Evolutionary conservation across 768 basidiomycete genomes (phyloP).

Genomic region (Boletus bicolor): DNA sequence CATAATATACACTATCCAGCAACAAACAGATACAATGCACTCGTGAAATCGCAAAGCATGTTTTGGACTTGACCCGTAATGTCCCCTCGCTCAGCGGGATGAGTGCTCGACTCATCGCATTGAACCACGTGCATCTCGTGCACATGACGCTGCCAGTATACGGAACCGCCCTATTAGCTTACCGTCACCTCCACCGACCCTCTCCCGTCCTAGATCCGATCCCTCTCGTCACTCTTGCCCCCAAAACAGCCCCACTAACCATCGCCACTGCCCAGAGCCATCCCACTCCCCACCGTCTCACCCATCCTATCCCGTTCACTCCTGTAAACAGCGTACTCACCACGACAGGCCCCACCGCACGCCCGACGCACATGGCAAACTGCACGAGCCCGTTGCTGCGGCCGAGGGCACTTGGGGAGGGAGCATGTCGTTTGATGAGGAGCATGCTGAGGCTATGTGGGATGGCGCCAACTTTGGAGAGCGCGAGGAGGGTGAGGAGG

Average conservation of each 20-base stretch:
- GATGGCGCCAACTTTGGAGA: constrained; percentile 28
- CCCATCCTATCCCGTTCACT: constrained; percentile 14
- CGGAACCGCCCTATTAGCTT: background rate
- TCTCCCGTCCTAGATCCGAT: background rate
- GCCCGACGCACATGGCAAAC: constrained; percentile 51
- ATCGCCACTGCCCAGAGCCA: constrained; percentile 20
- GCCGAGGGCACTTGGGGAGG: constrained; percentile 34
- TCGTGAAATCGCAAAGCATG: too few relatives aligned
- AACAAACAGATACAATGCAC: too few relatives aligned
- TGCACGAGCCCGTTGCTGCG: constrained; percentile 62
- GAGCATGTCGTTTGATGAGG: constrained; percentile 47
- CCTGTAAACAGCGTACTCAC: constrained; percentile 35
- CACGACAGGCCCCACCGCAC: constrained; percentile 52
- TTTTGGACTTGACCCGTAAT: too few relatives aligned
- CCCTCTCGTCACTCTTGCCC: constrained; percentile 8
- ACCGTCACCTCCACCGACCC: background rate
- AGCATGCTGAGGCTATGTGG: constrained; percentile 53
- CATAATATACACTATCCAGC: too few relatives aligned
- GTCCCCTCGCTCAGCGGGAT: too few relatives aligned
- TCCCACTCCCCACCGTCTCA: background rate
- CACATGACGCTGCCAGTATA: background rate
- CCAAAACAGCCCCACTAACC: constrained; percentile 5
- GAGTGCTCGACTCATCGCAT: too few relatives aligned
- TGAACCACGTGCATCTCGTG: background rate
- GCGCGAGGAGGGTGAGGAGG: constrained; percentile 39